These are phyloP conservation scores for Coniochaeta sp. DNA, from an alignment of 2,329 filamentous ascomycete species.

Conservation along the genomic window DNA sequence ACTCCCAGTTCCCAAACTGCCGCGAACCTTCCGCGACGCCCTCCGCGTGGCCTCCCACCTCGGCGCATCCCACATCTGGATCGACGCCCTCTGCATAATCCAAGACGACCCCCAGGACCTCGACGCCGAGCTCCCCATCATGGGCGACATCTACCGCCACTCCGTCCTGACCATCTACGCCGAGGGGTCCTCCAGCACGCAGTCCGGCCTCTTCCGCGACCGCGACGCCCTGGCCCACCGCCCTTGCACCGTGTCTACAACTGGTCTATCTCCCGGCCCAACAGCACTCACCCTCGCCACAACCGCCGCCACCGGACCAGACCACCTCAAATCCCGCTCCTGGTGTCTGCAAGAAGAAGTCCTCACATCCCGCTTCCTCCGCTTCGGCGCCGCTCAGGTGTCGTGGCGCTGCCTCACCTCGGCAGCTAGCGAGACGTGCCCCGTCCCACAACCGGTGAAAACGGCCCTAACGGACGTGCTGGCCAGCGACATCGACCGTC, in stretches of 20 bases:
- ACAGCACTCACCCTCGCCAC: constrained; percentile 7
- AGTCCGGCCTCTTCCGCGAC: constrained; percentile 11
- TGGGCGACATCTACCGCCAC: constrained; percentile 15
- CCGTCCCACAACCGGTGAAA: constrained; percentile 4
- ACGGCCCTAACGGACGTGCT: background rate
- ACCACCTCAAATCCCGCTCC: constrained; percentile 12
- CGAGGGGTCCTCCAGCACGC: constrained; percentile 9
- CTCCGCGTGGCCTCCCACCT: constrained; percentile 6
- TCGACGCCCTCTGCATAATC: constrained; percentile 19
- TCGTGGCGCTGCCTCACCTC: constrained; percentile 12
- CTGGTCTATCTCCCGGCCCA: background rate
- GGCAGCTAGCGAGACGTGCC: constrained; percentile 11
- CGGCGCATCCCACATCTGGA: constrained; percentile 12
- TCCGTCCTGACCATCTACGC: constrained; percentile 10
- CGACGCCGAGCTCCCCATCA: constrained; percentile 5
- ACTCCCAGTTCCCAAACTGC: constrained; percentile 3
- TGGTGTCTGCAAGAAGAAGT: constrained; percentile 18
- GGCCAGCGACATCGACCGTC: background rate
- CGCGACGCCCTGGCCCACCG: constrained; percentile 5
- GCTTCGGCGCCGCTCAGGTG: constrained; percentile 13
- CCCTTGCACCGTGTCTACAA: constrained; percentile 7
- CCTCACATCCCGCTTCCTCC: constrained; percentile 12
- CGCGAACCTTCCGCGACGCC: constrained; percentile 10
- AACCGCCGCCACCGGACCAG: constrained; percentile 6
- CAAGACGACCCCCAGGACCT: constrained; percentile 12